Base-by-base conservation (phyloP, 2,329 filamentous ascomycete species). In the Exutisphaerella laricina region DNA sequence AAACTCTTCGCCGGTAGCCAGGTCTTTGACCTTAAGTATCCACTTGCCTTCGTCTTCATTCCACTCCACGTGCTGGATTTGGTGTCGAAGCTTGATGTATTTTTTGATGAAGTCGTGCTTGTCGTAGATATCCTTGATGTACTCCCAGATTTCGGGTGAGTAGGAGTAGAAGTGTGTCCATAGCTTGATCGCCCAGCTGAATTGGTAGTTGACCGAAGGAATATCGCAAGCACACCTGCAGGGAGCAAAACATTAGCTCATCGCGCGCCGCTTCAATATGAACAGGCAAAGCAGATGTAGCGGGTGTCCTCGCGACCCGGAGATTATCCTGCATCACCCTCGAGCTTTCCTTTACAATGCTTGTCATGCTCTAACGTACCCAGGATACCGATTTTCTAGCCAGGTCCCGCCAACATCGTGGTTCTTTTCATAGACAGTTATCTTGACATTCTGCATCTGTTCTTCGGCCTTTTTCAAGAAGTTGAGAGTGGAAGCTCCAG, bases 91-190 rank as follows among this genome's bases (percentile, higher is more conserved):
- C 48, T 71, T 70, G 58, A 75, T 41, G 44, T 70, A 67, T 48
- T 70, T 69, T 48, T 63, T 61, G 46, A 68, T 65, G 46, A 72
- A 70, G 26, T 67, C 62, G 41, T 70, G 66, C 39, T 70, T 66
- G 7, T 63, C 51, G 13, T 66, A 69, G 21, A 74, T 66, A 1
- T 56, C 58, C 49, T 73, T 71, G 46, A 73, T 62, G 43, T 75
- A 75, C 13, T 61, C 55, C 60, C 68, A 70, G 9, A 76, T 75
- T 54, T 75, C 71, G 1, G 66, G 63, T 0, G 67, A 64, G 21
- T 66, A 66, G 2, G 68, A 69, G 53, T 73, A 75, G 54, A 71
- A 73, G 9, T 68, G 65, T 4, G 65, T 66, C 71, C 70, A 74
- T 0, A 65, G 53, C 43, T 62, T 71, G 57, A 71, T 73, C 45